Evolutionary conservation across 768 basidiomycete genomes (phyloP).

Genomic region (Rubroboletus satanas): DNA sequence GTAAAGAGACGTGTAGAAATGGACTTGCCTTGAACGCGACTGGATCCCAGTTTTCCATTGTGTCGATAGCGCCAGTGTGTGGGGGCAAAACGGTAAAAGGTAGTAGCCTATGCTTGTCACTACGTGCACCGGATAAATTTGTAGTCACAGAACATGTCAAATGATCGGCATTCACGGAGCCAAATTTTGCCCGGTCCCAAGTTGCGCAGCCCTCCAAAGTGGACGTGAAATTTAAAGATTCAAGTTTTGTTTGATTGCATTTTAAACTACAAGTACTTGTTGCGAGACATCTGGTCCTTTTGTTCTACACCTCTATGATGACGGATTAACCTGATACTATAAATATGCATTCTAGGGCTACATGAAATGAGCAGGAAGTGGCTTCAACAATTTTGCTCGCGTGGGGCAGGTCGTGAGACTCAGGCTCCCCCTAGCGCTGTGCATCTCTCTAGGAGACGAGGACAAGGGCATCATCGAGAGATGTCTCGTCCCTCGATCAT

Average conservation of each 20-base stretch:
- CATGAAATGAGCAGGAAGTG: slow-evolving; percentile 16
- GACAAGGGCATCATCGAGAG: slow-evolving; percentile 17
- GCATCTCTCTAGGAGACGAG: slow-evolving; percentile 10
- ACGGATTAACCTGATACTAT: background rate
- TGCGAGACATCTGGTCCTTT: background rate
- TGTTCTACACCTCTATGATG: background rate
- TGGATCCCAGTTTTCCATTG: slow-evolving; percentile 31
- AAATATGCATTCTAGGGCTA: slow-evolving; percentile 8
- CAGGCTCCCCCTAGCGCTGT: background rate
- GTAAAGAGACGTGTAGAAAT: background rate
- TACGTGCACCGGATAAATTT: background rate
- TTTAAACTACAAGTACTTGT: background rate
- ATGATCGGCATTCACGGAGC: background rate
- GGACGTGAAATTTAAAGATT: background rate
- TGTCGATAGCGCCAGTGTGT: background rate
- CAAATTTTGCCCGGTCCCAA: background rate
- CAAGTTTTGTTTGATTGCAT: background rate
- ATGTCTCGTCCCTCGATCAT: slow-evolving; percentile 10
- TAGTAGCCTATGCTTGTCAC: slow-evolving; percentile 2
- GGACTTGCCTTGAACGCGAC: slow-evolving; percentile 29
- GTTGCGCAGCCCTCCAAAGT: background rate
- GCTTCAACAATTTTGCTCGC: slow-evolving; percentile 18
- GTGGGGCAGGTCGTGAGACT: slow-evolving; percentile 2
- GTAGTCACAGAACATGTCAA: background rate
- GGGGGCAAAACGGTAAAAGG: background rate